Conservation (phyloP, 192 early-diverging fungal species). For the Kickxella alabastrina region DNA sequence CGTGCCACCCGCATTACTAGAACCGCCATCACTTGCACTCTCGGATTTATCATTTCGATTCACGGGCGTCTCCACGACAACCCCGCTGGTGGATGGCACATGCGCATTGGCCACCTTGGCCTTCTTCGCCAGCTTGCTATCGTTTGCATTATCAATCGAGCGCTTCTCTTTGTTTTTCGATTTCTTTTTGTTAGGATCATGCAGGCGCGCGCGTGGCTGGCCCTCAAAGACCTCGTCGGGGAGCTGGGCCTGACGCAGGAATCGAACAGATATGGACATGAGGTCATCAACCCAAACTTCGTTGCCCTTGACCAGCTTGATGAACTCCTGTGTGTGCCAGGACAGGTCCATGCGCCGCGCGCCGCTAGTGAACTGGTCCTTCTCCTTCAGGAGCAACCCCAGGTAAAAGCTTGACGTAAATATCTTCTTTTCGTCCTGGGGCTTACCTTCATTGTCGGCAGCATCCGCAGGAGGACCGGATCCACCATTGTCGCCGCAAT, state of each 20-base stretch:
- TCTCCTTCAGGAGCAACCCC: conserved; percentile 68
- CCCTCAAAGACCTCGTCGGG: conserved; percentile 45
- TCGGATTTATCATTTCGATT: not conserved
- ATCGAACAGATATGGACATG: conserved; percentile 39
- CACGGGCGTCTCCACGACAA: conserved; percentile 5
- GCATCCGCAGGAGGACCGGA: no score
- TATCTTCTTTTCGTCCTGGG: conserved; percentile 33
- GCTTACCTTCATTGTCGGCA: conserved; percentile 1
- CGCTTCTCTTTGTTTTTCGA: not conserved
- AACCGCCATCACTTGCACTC: not conserved
- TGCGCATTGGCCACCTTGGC: conserved; percentile 11
- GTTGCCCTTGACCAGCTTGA: conserved; percentile 63
- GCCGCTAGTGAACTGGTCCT: conserved; percentile 49
- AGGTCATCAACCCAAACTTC: conserved; percentile 23
- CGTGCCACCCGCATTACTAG: not conserved
- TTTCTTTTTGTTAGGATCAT: not conserved
- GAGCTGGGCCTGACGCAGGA: conserved; percentile 37
- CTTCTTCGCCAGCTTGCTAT: conserved; percentile 18
- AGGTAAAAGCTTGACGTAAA: conserved; percentile 87
- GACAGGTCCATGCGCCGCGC: conserved; percentile 70
- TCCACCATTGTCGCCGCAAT: conserved; percentile 5
- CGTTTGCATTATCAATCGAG: not conserved
- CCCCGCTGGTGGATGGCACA: conserved; percentile 46
- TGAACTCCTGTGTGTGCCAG: conserved; percentile 82
- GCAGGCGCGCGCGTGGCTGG: conserved; percentile 23